Percentiles rank a stretch among this genome's conserved stretches.
These are phyloP conservation scores for Cryphonectria naterciae DNA, from an alignment of 2,329 filamentous ascomycete genomes.

Conservation along the genomic window DNA sequence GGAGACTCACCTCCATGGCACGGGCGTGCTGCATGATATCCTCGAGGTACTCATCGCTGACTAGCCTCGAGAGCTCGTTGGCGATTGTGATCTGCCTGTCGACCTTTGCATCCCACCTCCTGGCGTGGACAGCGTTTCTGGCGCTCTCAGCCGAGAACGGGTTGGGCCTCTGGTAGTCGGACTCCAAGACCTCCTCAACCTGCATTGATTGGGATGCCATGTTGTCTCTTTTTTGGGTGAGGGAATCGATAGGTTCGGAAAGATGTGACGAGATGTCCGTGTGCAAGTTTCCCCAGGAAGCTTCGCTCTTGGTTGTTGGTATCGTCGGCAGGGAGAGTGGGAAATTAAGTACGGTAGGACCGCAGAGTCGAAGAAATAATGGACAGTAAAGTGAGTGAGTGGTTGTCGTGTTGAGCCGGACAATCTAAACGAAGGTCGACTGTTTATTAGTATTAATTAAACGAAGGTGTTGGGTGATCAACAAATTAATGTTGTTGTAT, in stretches of 20 bases:
- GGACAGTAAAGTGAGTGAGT: not conserved
- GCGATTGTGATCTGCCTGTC: constrained; percentile 87
- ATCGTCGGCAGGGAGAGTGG: constrained; percentile 27
- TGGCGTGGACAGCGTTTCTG: constrained; percentile 28
- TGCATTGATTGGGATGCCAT: constrained; percentile 41
- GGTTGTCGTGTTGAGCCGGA: constrained; percentile 36
- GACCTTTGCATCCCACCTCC: constrained; percentile 32
- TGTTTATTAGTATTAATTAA: constrained; percentile 62
- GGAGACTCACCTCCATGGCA: constrained; percentile 77
- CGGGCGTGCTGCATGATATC: constrained; percentile 94
- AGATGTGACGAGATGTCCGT: constrained; percentile 14
- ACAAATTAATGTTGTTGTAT: constrained; percentile 4
- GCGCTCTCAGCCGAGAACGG: constrained; percentile 29
- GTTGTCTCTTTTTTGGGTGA: constrained; percentile 32
- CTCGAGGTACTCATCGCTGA: constrained; percentile 89
- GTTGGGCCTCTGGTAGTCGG: constrained; percentile 25
- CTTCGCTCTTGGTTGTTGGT: constrained; percentile 42
- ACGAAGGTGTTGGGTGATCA: constrained; percentile 46
- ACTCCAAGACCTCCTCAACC: constrained; percentile 34
- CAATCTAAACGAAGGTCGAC: constrained; percentile 48
- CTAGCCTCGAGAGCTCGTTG: constrained; percentile 83
- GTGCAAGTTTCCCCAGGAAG: constrained; percentile 56
- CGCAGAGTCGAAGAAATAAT: not conserved
- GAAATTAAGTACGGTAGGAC: constrained; percentile 37
- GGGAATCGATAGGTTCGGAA: constrained; percentile 6